Conservation (phyloP, 495 filamentous ascomycete species). For the Tetracladium marchalianum region DNA sequence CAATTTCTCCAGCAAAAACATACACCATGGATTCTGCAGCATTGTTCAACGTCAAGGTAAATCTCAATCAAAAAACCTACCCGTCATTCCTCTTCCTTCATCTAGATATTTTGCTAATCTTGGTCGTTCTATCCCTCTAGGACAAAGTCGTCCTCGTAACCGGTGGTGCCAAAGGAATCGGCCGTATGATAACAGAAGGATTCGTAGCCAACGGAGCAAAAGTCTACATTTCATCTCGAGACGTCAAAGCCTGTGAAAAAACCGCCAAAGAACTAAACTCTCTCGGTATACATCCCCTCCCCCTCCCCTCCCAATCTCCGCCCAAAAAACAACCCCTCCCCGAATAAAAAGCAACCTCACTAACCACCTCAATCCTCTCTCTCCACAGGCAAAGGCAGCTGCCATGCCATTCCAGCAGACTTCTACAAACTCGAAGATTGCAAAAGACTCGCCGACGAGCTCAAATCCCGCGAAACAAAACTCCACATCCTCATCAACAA, state of each 20-base stretch:
- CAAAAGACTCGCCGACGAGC: constrained; percentile 51
- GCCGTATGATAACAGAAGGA: constrained; percentile 73
- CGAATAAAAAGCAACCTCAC: too few species aligned
- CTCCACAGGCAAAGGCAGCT: constrained; percentile 40
- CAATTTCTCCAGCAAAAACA: neutral
- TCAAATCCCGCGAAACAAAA: constrained; percentile 52
- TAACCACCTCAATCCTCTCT: too few species aligned
- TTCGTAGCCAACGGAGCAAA: constrained; percentile 72
- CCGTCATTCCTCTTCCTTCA: neutral
- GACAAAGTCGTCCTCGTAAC: constrained; percentile 34
- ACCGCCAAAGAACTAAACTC: constrained; percentile 52
- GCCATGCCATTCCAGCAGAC: constrained; percentile 56
- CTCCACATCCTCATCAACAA: constrained; percentile 77
- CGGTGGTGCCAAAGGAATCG: constrained; percentile 51
- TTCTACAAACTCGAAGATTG: constrained; percentile 68
- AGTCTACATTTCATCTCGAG: constrained; percentile 75
- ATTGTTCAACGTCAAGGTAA: constrained; percentile 20
- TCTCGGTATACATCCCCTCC: constrained; percentile 25
- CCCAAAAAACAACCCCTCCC: too few species aligned
- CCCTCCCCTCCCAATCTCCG: neutral
- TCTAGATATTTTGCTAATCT: neutral
- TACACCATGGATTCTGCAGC: constrained; percentile 16
- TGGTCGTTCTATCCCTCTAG: constrained; percentile 5
- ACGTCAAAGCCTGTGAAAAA: constrained; percentile 47
- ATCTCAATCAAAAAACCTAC: neutral